A percentile compares a stretch with the other conserved stretches of the same genome.
Conservation (phyloP, 306 rosid species). For the Canavalia ensiformis region DNA sequence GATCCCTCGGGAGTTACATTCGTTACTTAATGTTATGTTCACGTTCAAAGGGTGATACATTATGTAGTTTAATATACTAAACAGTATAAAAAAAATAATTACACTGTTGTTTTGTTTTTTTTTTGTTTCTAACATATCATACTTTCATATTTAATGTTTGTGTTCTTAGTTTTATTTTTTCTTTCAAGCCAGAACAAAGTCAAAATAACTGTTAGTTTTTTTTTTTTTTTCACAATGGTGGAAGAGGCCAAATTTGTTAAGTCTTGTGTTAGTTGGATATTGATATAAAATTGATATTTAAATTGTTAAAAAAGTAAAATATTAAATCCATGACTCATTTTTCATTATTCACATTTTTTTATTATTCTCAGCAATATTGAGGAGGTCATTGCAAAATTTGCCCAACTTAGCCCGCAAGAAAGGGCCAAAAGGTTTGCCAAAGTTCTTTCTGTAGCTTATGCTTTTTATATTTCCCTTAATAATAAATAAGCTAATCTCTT, state of each 20-base stretch:
- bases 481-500: constrained; percentile 41
- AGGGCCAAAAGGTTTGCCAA: constrained; percentile 76
- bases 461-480: constrained; percentile 30
- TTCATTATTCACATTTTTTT: constrained; percentile 1
- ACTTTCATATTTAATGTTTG: not conserved
- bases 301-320: not conserved
- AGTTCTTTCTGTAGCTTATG: not conserved
- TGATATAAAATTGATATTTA: not conserved
- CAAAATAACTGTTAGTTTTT: not conserved
- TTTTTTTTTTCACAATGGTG: not conserved
- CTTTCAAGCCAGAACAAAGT: constrained; percentile 17
- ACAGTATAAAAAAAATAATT: not conserved
- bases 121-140: not conserved
- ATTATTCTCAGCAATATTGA: constrained; percentile 62
- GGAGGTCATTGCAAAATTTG: constrained; percentile 73
- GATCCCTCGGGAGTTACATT: too few relatives aligned
- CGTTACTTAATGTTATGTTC: too few relatives aligned
- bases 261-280: not conserved
- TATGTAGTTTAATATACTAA: not conserved
- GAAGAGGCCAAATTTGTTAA: not conserved
- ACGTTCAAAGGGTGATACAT: too few relatives aligned
- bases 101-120: not conserved
- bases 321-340: not conserved
- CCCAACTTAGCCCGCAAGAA: constrained; percentile 81
- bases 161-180: not conserved